Base-by-base conservation (phyloP, 1,139 yeast genomes). In the Trichomonascaceae sp. region DNA sequence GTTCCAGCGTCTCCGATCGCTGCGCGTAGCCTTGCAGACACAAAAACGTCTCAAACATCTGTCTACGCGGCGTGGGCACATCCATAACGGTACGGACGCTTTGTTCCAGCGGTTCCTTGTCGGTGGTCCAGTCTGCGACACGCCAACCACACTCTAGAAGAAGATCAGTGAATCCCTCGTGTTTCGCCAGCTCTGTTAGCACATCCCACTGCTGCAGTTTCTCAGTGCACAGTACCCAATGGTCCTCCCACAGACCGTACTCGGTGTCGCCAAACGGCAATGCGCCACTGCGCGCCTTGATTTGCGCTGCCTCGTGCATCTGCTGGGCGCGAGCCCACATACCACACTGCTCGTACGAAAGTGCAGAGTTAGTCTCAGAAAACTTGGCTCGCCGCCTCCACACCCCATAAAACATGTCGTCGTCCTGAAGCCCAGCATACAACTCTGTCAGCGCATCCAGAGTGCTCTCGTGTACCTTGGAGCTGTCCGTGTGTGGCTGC, bases 171-270 rank as follows among this genome's bases (percentile, higher is more conserved):
- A 87, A 92, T 1, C 96, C 96, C 64, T 92, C 99, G 51, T 92
- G 97, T 50, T 89, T 84, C 3, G 99, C 98, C 32, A 92, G 67
- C 49, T 92, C 99, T 0, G 98, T 87, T 42, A 92, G 65, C 38
- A 92, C 79, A 54, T 92, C 98, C 99, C 99, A 92, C 44, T 89
- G 97, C 52, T 92, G 99, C 34, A 92, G 64, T 52, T 92, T 89
- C 52, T 92, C 96, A 2, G 98, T 95, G 63, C 98, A 87, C 26
- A 82, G 61, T 37, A 92, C 84, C 99, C 98, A 92, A 48, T 89
- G 93, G 52, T 92, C 98, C 60, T 92, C 99, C 99, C 99, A 92
- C 30, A 92, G 64, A 0, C 93, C 76, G 50, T 92, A 92, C 50
- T 92, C 99, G 1, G 94, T 74, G 51, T 92, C 97, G 17, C 95